Evolutionary conservation across 352 stramenopile species (phyloP), one percentile per base, ranked within the genome.

Genomic region (Pythium grandisporangium): DNA sequence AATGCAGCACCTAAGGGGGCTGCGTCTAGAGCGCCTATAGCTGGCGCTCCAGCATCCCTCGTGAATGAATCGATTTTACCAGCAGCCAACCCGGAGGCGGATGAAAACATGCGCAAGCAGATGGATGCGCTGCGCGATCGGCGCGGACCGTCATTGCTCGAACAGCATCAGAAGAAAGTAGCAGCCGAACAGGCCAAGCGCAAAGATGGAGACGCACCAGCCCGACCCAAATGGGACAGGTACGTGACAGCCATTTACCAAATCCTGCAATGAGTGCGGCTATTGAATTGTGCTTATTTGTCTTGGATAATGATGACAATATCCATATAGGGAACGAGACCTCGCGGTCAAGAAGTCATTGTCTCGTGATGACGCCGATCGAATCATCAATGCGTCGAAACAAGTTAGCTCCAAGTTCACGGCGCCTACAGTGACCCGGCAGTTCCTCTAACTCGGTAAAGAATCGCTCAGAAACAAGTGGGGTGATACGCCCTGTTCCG

Each of bases 381-480:
- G 66, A 23, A 84, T 93, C 61, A 82, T 93, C 46, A 62, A 66
- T 13, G 70, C 75, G 16, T 83, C 77, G 7, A 77, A 80, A 41
- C 56, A 85, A 37, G 87, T 93, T 40, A 84, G 84, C 48, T 85
- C 75, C 44, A 88, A 88, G 64, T 93, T 93, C 43, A 87, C 80
- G 13, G 71, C 75, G 8, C 80, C 80, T 5, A 90, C 72, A 20
- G 76, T 93, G 34, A 75, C 80, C 30, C 62, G 80, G 26, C 75
- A 89, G 56, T 93, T 93, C 57, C 61, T 93, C 41, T 93, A 75
- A 50, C n/a, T n/a, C n/a, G n/a, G n/a, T n/a, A n/a, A n/a, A n/a
- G n/a, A n/a, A n/a, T n/a, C n/a, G n/a, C n/a, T n/a, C n/a, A n/a
- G n/a, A n/a, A n/a, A n/a, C n/a, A n/a, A n/a, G n/a, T n/a, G n/a